Percentiles rank a stretch among this genome's conserved stretches.
Evolutionary conservation across 768 basidiomycete genomes (phyloP).

Genomic region (Fistulinella prunicolor): DNA sequence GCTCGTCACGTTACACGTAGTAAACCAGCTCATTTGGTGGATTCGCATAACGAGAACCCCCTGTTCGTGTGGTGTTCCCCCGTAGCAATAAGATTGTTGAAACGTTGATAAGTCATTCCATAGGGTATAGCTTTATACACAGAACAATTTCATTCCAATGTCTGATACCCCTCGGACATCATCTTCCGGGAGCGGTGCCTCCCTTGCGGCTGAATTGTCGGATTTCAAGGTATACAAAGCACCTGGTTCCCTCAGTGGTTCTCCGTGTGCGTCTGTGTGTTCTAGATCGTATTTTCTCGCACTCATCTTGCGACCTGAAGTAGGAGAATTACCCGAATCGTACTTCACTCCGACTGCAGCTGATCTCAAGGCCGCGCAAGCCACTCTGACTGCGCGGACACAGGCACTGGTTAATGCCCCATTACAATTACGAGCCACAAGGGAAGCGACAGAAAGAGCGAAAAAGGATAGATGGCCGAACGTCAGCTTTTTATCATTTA

Average conservation of each 20-base stretch:
- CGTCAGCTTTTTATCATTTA: slow-evolving; percentile 35
- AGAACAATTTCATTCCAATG: slow-evolving; percentile 20
- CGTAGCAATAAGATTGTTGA: slow-evolving; percentile 12
- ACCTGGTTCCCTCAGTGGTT: slow-evolving; percentile 27
- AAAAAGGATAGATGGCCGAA: slow-evolving; percentile 71
- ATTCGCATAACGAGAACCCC: slow-evolving; percentile 1
- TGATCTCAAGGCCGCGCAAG: slow-evolving; percentile 69
- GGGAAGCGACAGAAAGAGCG: slow-evolving; percentile 59
- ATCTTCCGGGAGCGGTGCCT: not conserved
- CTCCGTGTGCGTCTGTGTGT: slow-evolving; percentile 33
- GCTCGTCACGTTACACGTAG: not conserved
- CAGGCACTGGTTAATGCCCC: slow-evolving; percentile 68
- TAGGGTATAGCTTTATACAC: slow-evolving; percentile 16
- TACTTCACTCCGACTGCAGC: slow-evolving; percentile 71
- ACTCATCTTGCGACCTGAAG: slow-evolving; percentile 14
- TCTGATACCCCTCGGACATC: slow-evolving; percentile 18
- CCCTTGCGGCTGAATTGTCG: slow-evolving; percentile 9
- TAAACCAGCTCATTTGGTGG: not conserved
- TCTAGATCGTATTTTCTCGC: not conserved
- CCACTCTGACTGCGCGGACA: slow-evolving; percentile 56
- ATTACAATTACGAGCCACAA: slow-evolving; percentile 57
- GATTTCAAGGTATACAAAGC: slow-evolving; percentile 52
- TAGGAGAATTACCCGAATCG: slow-evolving; percentile 61
- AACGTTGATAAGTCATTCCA: slow-evolving; percentile 15
- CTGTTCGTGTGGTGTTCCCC: slow-evolving; percentile 11